Conservation (phyloP, 75 land plant species). For the Cryptomeria japonica region DNA sequence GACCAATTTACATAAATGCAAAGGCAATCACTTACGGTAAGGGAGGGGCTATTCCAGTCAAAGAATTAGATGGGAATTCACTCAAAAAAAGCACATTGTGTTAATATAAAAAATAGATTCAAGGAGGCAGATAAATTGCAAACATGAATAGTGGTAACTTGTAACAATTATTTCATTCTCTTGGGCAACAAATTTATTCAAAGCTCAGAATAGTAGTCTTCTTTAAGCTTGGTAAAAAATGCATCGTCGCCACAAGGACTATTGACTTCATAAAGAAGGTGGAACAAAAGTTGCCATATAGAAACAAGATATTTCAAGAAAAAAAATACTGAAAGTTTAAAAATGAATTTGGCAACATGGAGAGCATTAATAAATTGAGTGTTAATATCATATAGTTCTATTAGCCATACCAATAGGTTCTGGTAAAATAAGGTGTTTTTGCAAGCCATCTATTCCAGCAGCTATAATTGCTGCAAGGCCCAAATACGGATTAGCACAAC, state of each 20-base stretch:
- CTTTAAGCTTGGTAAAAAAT: background rate
- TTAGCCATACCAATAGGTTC: constrained; percentile 68
- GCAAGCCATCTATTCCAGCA: constrained; percentile 92
- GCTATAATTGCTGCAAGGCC: constrained; percentile 89
- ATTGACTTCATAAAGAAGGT: background rate
- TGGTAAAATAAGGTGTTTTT: constrained; percentile 63
- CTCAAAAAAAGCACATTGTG: background rate
- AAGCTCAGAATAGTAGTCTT: background rate
- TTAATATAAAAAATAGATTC: background rate
- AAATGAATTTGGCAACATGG: background rate
- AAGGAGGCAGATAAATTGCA: background rate
- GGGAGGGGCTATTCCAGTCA: background rate
- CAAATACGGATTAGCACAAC: constrained; percentile 91
- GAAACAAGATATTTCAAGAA: background rate
- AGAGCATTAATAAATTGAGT: background rate
- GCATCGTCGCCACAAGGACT: background rate
- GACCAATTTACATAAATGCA: background rate
- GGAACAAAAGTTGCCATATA: background rate
- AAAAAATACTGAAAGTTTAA: background rate
- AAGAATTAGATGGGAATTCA: background rate
- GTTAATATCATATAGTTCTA: background rate
- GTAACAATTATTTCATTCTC: too few relatives aligned
- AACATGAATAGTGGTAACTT: background rate
- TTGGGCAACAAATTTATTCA: background rate
- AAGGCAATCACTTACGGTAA: background rate